Evolutionary conservation across 1,284 basidiomycete species (phyloP).

Genomic region (Flammula alnicola): DNA sequence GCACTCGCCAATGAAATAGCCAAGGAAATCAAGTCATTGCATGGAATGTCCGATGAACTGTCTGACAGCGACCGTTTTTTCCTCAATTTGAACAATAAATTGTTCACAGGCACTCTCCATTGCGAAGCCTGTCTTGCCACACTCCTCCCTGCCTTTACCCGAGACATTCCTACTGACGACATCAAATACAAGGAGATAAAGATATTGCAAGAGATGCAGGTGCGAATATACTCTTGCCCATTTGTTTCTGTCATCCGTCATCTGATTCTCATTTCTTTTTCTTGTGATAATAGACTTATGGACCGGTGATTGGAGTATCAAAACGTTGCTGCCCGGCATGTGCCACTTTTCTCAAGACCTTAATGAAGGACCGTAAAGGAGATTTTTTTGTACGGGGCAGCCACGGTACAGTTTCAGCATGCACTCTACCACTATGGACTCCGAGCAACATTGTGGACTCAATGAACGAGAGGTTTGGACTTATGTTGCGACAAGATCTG

Average conservation of each 20-base stretch:
- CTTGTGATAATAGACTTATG: slow-evolving; percentile 4
- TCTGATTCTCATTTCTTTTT: background rate
- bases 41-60: too few species aligned
- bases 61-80: background rate
- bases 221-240: background rate
- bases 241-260: background rate
- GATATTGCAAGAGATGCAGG: background rate
- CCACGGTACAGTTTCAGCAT: too few species aligned
- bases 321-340: slow-evolving; percentile 17
- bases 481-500: too few species aligned
- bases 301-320: slow-evolving; percentile 12
- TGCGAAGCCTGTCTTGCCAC: slow-evolving; percentile 11
- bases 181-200: background rate
- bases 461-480: too few species aligned
- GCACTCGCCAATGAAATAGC: too few species aligned
- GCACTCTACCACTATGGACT: too few species aligned
- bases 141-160: background rate
- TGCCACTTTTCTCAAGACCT: slow-evolving; percentile 2
- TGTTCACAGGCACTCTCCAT: slow-evolving; percentile 8
- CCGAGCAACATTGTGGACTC: too few species aligned
- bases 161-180: background rate
- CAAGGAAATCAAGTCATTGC: too few species aligned
- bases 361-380: slow-evolving; percentile 1
- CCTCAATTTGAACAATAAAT: background rate
- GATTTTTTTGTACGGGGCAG: too few species aligned